Evolutionary conservation across 768 basidiomycete species (phyloP), one percentile per base, ranked within the genome.

Genomic region (Auriscalpium orientale): DNA sequence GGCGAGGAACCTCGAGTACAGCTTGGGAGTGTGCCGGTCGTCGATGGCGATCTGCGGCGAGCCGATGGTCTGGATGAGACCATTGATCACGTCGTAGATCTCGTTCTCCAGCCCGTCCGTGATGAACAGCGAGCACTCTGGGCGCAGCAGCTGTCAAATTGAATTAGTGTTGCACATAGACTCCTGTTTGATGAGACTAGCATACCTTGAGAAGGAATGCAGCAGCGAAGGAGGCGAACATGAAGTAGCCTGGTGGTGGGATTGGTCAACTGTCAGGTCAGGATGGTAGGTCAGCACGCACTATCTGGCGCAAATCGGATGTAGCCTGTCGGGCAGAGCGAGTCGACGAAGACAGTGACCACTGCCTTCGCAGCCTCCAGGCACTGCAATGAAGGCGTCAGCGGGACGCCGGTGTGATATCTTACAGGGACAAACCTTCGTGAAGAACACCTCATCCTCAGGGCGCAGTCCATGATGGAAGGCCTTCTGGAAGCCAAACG

Each of bases 131-230:
- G 81, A 72, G 62, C 86, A 91, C 64, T 82, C 86, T 4, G 87
- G 89, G 70, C 88, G 87, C 12, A 92, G 74, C n/a, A 91, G 77
- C 85, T 86, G 58, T 13, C n/a, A n/a, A n/a, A 28, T 40, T 5
- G 21, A n/a, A 15, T 28, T 59, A 43, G 28, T 43, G 28, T 53
- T 22, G 13, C 15, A 34, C 9, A 8, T 47, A 50, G 33, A 44
- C 53, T 22, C 18, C 22, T 38, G 34, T 51, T 53, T 33, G 7
- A 22, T 33, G 50, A n/a, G n/a, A 37, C 22, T 28, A 34, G 10
- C 70, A 49, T 65, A 84, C 87, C 76, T 92, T 91, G 60, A 93
- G 78, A 15, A 93, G 74, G 74, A 92, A 92, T 2, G 89, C 84
- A 9, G 84, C 82, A 10, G 90, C 89, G 59, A 76, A 61, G 18